Base-by-base conservation (phyloP, 1,284 basidiomycete species). In the Polyporus tsugae region DNA sequence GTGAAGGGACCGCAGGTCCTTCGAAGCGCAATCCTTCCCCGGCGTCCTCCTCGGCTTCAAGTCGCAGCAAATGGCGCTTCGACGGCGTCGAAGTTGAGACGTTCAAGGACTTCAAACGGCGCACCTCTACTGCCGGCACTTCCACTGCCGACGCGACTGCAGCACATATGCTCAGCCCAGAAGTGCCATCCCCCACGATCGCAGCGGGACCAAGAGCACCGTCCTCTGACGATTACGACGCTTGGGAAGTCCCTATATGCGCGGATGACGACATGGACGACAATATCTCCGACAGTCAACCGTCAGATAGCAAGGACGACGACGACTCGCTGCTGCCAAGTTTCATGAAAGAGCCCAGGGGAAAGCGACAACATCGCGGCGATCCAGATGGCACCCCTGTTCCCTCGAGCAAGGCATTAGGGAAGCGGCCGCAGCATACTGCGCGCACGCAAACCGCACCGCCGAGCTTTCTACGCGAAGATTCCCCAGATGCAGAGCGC, bases 231-330 rank as follows among this genome's bases (percentile, higher is more conserved):
- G 71, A 72, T 42, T 72, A 72, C 52, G 71, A 72, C 22, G 63
- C 71, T 5, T 72, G 71, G 71, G 71, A 72, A 55, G 68, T 64
- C 13, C 71, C 69, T 1, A 63, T 72, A 25, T 49, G 38, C 53
- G 33, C n/a, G 19, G 59, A 64, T n/a, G 60, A 57, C 38, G 64
- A 55, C 9, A 60, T n/a, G 33, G 63, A 65, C 33, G 46, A 66
- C 33, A 39, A 66, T 13, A 61, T 65, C 4, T 64, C 69, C n/a
- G 67, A 69, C 68, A 70, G 69, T 64, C 72, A 70, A 35, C 66
- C 66, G 5, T 46, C 62, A 17, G 22, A 52, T 52, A 25, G 60
- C 49, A 60, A 35, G 10, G 55, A 35, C 2, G 62, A 52, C 55
- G 63, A 65, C 62, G 66, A 67, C 55, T 64, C 66, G n/a, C 57